Evolutionary conservation across 2,329 filamentous ascomycete genomes (phyloP).

Genomic region (Blastomyces gilchristii): DNA sequence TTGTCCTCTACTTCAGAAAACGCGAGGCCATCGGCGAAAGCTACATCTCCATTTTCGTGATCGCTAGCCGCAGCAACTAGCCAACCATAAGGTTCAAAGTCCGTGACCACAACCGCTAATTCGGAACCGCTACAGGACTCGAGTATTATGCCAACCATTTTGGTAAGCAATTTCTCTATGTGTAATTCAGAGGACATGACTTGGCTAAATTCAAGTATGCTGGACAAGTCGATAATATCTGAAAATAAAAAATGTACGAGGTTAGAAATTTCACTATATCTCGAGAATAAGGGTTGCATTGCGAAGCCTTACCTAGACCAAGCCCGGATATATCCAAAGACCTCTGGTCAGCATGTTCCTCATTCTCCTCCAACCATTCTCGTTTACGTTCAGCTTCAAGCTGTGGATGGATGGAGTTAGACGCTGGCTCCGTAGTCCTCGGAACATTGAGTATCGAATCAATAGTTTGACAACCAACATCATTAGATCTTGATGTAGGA

Average conservation of each 20-base stretch:
- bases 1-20: conserved; percentile 49
- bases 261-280: conserved; percentile 3
- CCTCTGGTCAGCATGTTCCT: conserved; percentile 29
- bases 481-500: conserved; percentile 39
- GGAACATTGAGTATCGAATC: conserved; percentile 37
- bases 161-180: conserved; percentile 51
- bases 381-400: conserved; percentile 34
- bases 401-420: conserved; percentile 22
- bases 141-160: conserved; percentile 55
- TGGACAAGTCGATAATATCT: conserved; percentile 55
- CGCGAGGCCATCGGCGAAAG: conserved; percentile 45
- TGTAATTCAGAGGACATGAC: conserved; percentile 55
- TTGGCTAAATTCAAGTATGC: conserved; percentile 55
- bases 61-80: conserved; percentile 52
- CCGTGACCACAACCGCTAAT: conserved; percentile 50
- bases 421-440: conserved; percentile 24
- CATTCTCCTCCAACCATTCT: conserved; percentile 35
- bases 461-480: conserved; percentile 49
- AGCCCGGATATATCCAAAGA: conserved; percentile 35
- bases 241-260: conserved; percentile 17
- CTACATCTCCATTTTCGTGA: conserved; percentile 44
- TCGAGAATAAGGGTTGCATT: background rate
- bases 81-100: conserved; percentile 48
- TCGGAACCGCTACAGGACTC: conserved; percentile 53
- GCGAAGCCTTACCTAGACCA: conserved; percentile 26